A percentile compares a stretch with the other conserved stretches of the same genome.
Evolutionary conservation across 371 early-diverging fungal genomes (phyloP).

Genomic region (Mucor piriformis): DNA sequence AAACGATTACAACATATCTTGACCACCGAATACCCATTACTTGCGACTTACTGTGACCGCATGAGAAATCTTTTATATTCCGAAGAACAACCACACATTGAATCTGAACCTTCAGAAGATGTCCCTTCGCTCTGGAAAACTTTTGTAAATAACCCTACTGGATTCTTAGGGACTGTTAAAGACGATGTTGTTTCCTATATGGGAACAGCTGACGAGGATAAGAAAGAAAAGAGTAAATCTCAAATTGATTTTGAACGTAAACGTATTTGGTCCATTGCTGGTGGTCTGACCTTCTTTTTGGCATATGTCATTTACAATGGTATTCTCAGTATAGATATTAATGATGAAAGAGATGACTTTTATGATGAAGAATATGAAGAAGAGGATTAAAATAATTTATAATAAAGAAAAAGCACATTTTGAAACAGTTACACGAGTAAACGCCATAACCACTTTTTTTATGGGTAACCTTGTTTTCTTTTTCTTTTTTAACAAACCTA

Average conservation of each 20-base stretch:
- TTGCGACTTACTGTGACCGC: slow-evolving; percentile 65
- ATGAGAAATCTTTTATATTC: slow-evolving; percentile 33
- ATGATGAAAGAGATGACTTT: slow-evolving; percentile 28
- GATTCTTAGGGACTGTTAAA: slow-evolving; percentile 50
- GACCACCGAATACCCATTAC: slow-evolving; percentile 57
- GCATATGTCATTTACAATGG: slow-evolving; percentile 62
- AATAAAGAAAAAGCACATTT: too few species aligned
- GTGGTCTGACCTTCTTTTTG: slow-evolving; percentile 57
- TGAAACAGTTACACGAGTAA: too few species aligned
- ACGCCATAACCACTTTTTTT: too few species aligned
- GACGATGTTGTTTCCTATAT: slow-evolving; percentile 40
- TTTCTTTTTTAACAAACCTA: too few species aligned
- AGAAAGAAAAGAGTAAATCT: slow-evolving; percentile 51
- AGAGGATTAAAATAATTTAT: not conserved
- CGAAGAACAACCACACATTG: slow-evolving; percentile 1
- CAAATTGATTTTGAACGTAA: slow-evolving; percentile 66
- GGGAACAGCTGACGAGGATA: slow-evolving; percentile 27
- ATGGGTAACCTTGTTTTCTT: too few species aligned
- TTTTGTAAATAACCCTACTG: slow-evolving; percentile 45
- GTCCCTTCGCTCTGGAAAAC: slow-evolving; percentile 59
- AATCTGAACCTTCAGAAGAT: slow-evolving; percentile 41
- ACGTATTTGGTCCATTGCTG: slow-evolving; percentile 61
- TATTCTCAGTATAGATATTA: slow-evolving; percentile 53
- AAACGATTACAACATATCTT: slow-evolving; percentile 63
- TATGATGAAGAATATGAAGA: slow-evolving; percentile 26